Conservation (phyloP, 345 rosid species). For the Litchi chinensis region DNA sequence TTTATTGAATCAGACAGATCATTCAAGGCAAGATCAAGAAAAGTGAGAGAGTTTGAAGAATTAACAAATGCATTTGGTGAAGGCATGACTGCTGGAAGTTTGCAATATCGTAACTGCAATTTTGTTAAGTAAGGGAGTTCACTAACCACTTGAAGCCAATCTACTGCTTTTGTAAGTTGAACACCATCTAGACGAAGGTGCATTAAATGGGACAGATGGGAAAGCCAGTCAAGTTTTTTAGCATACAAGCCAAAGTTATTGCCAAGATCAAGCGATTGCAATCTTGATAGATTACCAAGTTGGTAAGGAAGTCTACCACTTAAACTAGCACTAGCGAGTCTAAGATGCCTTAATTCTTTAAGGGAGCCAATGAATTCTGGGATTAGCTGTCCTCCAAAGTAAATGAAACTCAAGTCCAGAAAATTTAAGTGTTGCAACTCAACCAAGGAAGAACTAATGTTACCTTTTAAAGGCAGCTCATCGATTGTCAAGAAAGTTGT, state of each 20-base stretch:
- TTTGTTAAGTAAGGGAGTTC: background rate
- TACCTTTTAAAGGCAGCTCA: background rate
- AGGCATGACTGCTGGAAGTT: background rate
- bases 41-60: constrained; percentile 15
- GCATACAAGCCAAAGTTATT: background rate
- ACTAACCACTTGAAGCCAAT: background rate
- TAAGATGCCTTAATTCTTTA: background rate
- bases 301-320: background rate
- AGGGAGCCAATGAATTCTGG: background rate
- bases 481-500: background rate
- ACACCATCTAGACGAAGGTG: background rate
- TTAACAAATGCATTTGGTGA: background rate
- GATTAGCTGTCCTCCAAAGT: background rate
- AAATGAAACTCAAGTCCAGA: background rate
- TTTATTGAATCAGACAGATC: background rate
- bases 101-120: background rate
- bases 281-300: constrained; percentile 2
- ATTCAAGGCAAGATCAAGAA: constrained; percentile 12
- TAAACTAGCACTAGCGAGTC: background rate
- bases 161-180: background rate
- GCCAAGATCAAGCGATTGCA: background rate
- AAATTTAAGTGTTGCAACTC: background rate
- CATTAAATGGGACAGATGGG: background rate
- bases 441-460: background rate
- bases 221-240: background rate